Base-by-base conservation (phyloP, 129 eudicot genomes). In the Escallonia herrerae region DNA sequence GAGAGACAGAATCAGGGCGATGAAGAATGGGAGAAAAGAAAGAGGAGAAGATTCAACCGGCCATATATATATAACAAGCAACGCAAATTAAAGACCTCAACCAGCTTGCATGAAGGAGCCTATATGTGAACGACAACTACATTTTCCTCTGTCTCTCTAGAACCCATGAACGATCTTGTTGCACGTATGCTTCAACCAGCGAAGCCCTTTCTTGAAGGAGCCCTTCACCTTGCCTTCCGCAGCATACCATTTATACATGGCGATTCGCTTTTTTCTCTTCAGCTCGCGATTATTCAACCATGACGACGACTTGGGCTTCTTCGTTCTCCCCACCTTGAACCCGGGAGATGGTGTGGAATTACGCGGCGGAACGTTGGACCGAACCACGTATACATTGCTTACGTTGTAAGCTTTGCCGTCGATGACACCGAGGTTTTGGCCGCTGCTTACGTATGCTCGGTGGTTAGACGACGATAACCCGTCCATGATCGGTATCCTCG, bases 151-250 rank as follows among this genome's bases (percentile, higher is more conserved):
- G 4, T 55, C 61, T 40, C 40, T 51, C 52, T 62, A 67, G 60
- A 60, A 66, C 33, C 77, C 71, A 49, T 67, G 64, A 6, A 60
- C 57, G 61, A 69, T 40, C 49, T 38, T 67, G n/a, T 40, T 42
- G 49, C 83, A 80, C 5, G 66, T 73, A 15, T 50, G 65, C 38
- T 84, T 84, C 48, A 84, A 15, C 90, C 86, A 84, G 15, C 79
- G 57, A 63, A 62, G 44, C 12, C 90, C 75, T 13, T 67, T 77
- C 57, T 59, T 63, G 9, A 77, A 59, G 7, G 72, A 76, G 0
- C 7, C 63, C 75, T 84, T 80, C 2, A 80, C 69, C 62, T 80
- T 74, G 0, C 81, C 83, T 60, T 80, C 86, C 56, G 70, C 44
- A 38, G 78, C 52, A 43, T 84, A 84, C 22, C 58, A 52, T 54